Evolutionary conservation across 2,329 filamentous ascomycete species (phyloP), one percentile per base, ranked within the genome.

Genomic region (Aspergillus eucalypticola): DNA sequence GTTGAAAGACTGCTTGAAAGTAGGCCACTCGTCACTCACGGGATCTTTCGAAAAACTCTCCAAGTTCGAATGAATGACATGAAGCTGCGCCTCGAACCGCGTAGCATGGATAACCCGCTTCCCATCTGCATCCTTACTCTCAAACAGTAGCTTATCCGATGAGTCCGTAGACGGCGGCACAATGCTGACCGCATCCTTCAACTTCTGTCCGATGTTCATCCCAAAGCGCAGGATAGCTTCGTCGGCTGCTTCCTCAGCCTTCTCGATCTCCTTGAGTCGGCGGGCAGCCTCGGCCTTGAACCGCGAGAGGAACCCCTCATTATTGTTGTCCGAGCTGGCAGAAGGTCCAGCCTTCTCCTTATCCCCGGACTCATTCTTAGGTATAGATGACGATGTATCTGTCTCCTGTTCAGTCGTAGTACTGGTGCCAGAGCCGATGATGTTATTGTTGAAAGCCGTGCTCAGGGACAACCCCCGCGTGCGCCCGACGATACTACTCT

Each of bases 21-120:
- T 75, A 8, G 86, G 83, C 80, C 89, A 98, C 75, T 96, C 88
- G 13, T 85, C 83, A 52, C 88, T 88, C 7, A 85, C 83, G 0
- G 93, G 92, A 70, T 98, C 92, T 71, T 90, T 90, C 58, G 86
- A 85, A 76, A 98, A 96, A 68, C 88, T 91, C 63, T 95, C 90
- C 41, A 88, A 76, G 19, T 88, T 90, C 4, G 91, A 93, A 76
- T 99, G 95, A 61, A 99, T 93, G 35, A 96, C 92, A 73, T 99
- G 94, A 63, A 99, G 81, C 77, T 98, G 95, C 0, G 95, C 95
- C 71, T 99, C 95, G 73, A 97, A 94, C 62, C 95, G 86, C 54
- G 92, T 96, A 1, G 92, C 91, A 75, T 99, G 95, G 65, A 98
- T 96, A 15, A 98, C 92, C 58, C 95, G 85, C 82, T 95, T 97